Percentiles rank a stretch among this genome's conserved stretches.
Evolutionary conservation across 129 eudicot genomes (phyloP).

Genomic region (Dittrichia graveolens): DNA sequence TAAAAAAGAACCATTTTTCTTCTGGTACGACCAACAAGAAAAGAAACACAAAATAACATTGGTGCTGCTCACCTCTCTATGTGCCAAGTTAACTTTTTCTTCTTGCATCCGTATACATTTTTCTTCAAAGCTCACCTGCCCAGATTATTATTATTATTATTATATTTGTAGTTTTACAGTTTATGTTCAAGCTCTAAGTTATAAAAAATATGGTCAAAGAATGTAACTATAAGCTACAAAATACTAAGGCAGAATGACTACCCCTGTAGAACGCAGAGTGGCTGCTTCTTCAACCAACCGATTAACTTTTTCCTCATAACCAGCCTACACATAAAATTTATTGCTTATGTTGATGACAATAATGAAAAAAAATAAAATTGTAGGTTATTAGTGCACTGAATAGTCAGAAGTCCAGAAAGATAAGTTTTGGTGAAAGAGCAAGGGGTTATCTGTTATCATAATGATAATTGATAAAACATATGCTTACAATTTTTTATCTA

Average conservation of each 20-base stretch:
- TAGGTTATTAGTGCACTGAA: background rate
- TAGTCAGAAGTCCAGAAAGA: conserved; percentile 2
- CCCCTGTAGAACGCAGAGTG: conserved; percentile 39
- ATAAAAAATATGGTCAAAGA: background rate
- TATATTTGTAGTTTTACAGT: too few relatives aligned
- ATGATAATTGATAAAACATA: background rate
- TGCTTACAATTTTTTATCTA: conserved; percentile 14
- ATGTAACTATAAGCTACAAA: conserved; percentile 7
- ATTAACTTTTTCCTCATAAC: conserved; percentile 44
- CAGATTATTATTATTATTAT: background rate
- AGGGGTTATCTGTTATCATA: background rate
- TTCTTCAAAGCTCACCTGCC: conserved; percentile 51
- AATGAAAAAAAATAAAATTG: background rate
- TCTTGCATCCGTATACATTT: conserved; percentile 44
- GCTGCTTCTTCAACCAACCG: conserved; percentile 48
- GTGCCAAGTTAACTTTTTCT: conserved; percentile 46
- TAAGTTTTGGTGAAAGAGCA: background rate
- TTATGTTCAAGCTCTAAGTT: background rate
- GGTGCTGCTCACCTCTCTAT: conserved; percentile 47
- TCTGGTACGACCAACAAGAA: background rate
- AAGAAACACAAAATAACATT: background rate
- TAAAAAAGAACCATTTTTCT: background rate
- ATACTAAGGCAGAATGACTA: conserved; percentile 26
- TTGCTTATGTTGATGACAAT: conserved; percentile 5
- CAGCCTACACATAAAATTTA: conserved; percentile 41